Base-by-base conservation (phyloP, 106 monocot species). In the Posidonia australis region DNA sequence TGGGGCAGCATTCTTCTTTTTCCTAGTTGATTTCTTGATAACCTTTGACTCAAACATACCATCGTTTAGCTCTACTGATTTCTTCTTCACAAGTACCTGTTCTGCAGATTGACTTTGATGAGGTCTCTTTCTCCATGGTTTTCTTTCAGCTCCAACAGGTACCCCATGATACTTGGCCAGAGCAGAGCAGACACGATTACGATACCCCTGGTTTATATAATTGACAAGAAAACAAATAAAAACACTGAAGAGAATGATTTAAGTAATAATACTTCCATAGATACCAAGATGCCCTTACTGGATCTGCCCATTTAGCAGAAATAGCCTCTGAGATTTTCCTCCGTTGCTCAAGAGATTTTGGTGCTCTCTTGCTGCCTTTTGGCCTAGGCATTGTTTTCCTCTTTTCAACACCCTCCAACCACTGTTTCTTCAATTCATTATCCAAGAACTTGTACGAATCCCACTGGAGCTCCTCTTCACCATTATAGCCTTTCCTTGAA, bases 291-390 rank as follows among this genome's bases (percentile, higher is more conserved):
- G n/a, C 12, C 1, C 81, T 84, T 78, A 96, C 94, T 48, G 84
- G 78, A 81, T 96, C 90, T 52, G 83, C 67, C 94, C 94, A 96
- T 64, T 90, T 96, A 5, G 94, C 90, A 58, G 84, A 69, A 65
- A 96, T 96, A 21, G 94, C 78, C 70, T 84, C 86, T 21, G 94
- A 85, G 56, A 96, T 90, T 65, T 82, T 96, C 44, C 67, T 86
- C 53, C 89, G 53, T 64, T 96, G 94, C 28, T 90, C 90, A 10
- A 49, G 64, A 5, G 94, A 84, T 72, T 96, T 90, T 29, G 90
- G 90, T 20, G 86, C 84, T 67, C 86, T 70, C 63, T 80, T 87
- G 72, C 79, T 81, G 41, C 80, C 82, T 65, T 78, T 84, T 1
- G 60, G 73, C 44, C 82, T 76, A 2, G 77, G 75, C 77, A 69